phyloP scores from a whole-genome alignment of 202 grass and related monocot genomes.

The Schoenoplectus triqueter region DNA sequence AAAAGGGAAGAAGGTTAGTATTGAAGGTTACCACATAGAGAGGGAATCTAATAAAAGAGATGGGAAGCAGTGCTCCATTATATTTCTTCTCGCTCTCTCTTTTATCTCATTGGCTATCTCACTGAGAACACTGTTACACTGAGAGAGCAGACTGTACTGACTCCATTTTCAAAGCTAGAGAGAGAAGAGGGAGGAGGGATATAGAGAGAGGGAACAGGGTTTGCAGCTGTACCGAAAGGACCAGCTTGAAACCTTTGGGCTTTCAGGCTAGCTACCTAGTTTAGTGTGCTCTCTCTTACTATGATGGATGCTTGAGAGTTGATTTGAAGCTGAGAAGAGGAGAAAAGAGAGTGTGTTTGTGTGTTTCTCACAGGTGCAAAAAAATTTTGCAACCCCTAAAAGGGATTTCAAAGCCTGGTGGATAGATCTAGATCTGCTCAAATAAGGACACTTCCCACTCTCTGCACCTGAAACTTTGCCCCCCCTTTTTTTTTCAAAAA shows the following conservation, averaged over 20 bases:
- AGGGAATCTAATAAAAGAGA: conserved; percentile 45
- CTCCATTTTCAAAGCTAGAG: conserved; percentile 40
- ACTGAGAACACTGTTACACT: conserved; percentile 30
- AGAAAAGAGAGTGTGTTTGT: conserved; percentile 9
- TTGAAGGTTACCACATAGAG: conserved; percentile 27
- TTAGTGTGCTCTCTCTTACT: conserved; percentile 9
- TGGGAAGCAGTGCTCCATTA: conserved; percentile 49
- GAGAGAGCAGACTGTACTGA: conserved; percentile 36
- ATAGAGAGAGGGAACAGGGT: conserved; percentile 23
- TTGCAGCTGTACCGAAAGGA: conserved; percentile 11
- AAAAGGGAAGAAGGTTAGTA: conserved; percentile 30
- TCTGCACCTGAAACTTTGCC: conserved; percentile 41
- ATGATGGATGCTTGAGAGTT: conserved; percentile 18
- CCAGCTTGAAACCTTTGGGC: conserved; percentile 28
- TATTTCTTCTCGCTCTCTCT: conserved; percentile 23
- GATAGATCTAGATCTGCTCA: conserved; percentile 56
- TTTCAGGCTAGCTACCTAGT: conserved; percentile 23
- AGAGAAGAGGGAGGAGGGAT: neutral
- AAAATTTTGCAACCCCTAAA: conserved; percentile 21
- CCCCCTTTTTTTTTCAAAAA: conserved; percentile 13
- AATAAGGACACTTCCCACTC: conserved; percentile 44
- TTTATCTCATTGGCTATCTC: conserved; percentile 10
- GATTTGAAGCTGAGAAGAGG: neutral
- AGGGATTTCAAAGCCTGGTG: conserved; percentile 33
- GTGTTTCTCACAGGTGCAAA: conserved; percentile 25